Conservation (phyloP, 495 filamentous ascomycete genomes). For the Aspergillus diversus region DNA sequence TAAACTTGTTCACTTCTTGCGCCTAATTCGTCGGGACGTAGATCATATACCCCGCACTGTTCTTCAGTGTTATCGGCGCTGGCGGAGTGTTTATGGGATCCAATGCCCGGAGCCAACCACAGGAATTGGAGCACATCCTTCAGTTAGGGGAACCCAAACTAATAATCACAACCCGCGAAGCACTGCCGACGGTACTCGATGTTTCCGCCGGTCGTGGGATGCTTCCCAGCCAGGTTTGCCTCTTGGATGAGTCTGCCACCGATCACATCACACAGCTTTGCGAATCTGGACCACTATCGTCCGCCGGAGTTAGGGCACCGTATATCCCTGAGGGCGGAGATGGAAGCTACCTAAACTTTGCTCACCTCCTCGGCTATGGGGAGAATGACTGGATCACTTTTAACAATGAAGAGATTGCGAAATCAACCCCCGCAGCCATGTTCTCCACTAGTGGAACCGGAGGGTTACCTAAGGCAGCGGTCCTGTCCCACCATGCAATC, state of each 20-base stretch:
- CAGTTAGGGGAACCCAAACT: conserved; percentile 32
- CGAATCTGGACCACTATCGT: conserved; percentile 28
- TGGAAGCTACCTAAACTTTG: conserved; percentile 34
- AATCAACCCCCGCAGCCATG: conserved; percentile 54
- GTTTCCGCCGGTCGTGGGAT: conserved; percentile 50
- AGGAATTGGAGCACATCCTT: conserved; percentile 35
- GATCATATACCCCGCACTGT: conserved; percentile 54
- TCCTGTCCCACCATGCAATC: conserved; percentile 55
- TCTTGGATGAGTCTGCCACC: conserved; percentile 48
- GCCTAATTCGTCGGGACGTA: conserved; percentile 22
- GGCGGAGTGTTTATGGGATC: conserved; percentile 40
- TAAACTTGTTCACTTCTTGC: not conserved
- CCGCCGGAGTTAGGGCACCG: conserved; percentile 25
- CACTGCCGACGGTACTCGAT: conserved; percentile 47
- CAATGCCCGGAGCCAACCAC: conserved; percentile 35
- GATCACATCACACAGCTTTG: conserved; percentile 41
- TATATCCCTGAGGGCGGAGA: conserved; percentile 27
- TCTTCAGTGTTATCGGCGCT: conserved; percentile 52
- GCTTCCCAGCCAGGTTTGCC: conserved; percentile 50
- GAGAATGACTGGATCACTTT: conserved; percentile 59
- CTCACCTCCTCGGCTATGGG: conserved; percentile 51
- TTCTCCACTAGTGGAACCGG: conserved; percentile 62
- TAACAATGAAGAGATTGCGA: conserved; percentile 45
- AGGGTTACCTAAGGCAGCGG: conserved; percentile 61
- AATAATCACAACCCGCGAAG: conserved; percentile 45